phyloP scores from a whole-genome alignment of 257 asterid genomes.

The Parsonsia alboflavescens region DNA sequence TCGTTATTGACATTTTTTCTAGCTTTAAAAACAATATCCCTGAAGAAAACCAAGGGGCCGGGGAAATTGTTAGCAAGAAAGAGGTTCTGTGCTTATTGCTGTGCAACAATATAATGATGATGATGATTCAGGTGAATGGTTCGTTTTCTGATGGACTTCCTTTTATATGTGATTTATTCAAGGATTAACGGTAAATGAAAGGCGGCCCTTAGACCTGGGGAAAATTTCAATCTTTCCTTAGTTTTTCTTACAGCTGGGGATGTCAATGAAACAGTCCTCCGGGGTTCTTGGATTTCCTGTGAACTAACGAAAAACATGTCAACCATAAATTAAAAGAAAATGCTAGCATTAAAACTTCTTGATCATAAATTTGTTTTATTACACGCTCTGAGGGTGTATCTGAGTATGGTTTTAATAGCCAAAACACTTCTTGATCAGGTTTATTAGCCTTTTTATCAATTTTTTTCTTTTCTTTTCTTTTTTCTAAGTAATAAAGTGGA shows the following conservation, averaged over 20 bases:
- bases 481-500: too few species aligned
- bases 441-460: too few species aligned
- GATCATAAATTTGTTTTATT: too few species aligned
- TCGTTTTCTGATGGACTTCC: neutral
- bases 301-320: neutral
- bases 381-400: too few species aligned
- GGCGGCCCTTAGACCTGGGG: neutral
- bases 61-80: neutral
- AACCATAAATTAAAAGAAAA: too few species aligned
- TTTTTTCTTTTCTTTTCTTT: too few species aligned
- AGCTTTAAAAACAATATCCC: neutral
- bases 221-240: neutral
- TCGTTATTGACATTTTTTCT: conserved; percentile 6
- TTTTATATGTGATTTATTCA: neutral
- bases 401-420: too few species aligned
- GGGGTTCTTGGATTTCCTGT: neutral
- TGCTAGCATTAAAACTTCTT: too few species aligned
- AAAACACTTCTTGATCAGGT: too few species aligned
- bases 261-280: neutral
- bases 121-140: neutral
- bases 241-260: neutral
- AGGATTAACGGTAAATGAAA: too few species aligned
- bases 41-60: neutral
- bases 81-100: neutral
- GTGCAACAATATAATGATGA: neutral